These are phyloP conservation scores for Knufia fluminis DNA, from an alignment of 2,329 filamentous ascomycete species.

Conservation along the genomic window DNA sequence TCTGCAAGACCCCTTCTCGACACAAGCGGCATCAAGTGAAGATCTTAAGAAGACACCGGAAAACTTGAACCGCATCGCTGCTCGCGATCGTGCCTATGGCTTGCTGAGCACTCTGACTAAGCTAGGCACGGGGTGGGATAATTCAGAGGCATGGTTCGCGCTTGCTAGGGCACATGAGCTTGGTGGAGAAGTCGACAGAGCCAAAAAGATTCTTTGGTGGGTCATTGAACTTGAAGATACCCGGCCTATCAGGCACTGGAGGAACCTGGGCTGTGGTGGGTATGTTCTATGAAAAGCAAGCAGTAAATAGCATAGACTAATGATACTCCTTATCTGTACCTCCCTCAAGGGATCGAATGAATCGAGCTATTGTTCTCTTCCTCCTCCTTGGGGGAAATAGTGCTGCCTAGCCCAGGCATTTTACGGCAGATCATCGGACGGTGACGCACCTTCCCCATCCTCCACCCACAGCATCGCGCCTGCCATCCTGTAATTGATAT, in stretches of 20 bases:
- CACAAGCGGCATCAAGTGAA: slow-evolving; percentile 20
- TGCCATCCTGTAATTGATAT: not conserved
- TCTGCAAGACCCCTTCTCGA: not conserved
- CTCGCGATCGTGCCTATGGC: slow-evolving; percentile 78
- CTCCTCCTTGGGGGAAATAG: too few relatives aligned
- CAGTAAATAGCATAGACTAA: not conserved
- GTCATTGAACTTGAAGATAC: slow-evolving; percentile 90
- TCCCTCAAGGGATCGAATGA: too few relatives aligned
- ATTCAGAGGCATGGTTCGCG: slow-evolving; percentile 85
- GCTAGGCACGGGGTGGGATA: slow-evolving; percentile 79
- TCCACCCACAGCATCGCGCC: not conserved
- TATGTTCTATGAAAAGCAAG: slow-evolving; percentile 47
- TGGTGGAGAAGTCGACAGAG: slow-evolving; percentile 73
- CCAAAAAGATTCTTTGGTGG: slow-evolving; percentile 94
- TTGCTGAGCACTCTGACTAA: slow-evolving; percentile 76
- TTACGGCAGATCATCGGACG: not conserved
- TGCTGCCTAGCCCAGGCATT: too few relatives aligned
- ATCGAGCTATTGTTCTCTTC: too few relatives aligned
- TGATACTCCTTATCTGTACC: not conserved
- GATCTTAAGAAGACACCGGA: slow-evolving; percentile 51
- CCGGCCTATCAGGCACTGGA: slow-evolving; percentile 70
- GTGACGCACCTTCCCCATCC: not conserved
- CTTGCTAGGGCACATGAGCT: slow-evolving; percentile 81
- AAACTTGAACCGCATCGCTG: slow-evolving; percentile 72
- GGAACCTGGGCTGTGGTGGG: slow-evolving; percentile 55